phyloP scores from a whole-genome alignment of 139 green algal species.

The Chlorella sorokiniana region DNA sequence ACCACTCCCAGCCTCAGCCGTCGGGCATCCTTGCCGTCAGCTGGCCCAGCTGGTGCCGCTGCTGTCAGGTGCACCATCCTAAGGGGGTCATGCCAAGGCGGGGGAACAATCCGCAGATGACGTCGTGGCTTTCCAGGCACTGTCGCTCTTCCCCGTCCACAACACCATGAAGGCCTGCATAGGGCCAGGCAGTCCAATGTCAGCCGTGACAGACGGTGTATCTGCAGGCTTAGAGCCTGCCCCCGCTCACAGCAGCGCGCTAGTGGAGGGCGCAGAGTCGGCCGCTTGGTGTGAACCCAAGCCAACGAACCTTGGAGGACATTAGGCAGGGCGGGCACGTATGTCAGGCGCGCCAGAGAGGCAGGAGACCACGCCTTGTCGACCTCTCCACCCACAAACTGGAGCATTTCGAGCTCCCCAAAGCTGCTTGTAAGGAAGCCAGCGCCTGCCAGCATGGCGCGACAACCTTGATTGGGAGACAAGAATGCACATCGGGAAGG shows the following conservation, averaged over 20 bases:
- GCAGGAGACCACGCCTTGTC: no score
- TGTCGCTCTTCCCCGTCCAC: slow-evolving; percentile 10
- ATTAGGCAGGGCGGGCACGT: background rate
- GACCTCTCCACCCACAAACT: no score
- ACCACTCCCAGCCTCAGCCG: slow-evolving; percentile 54
- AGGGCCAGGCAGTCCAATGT: no score
- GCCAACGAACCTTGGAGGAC: background rate
- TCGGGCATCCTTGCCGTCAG: background rate
- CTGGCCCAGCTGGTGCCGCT: background rate
- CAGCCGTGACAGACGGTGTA: no score
- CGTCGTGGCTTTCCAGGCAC: background rate
- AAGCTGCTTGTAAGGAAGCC: no score
- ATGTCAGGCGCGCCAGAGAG: background rate
- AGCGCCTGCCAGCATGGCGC: no score
- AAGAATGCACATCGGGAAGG: no score
- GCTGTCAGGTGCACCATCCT: background rate
- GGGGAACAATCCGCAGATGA: background rate
- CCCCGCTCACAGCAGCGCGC: background rate
- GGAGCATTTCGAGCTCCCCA: no score
- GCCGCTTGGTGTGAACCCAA: background rate
- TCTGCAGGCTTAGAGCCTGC: no score
- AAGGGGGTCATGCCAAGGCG: background rate
- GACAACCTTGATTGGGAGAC: no score
- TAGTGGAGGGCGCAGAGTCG: no score
- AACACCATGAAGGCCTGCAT: background rate